Percentiles rank a stretch among this genome's conserved stretches.
phyloP scores from a whole-genome alignment of 805 yeast species.

The Spathaspora boniae region DNA sequence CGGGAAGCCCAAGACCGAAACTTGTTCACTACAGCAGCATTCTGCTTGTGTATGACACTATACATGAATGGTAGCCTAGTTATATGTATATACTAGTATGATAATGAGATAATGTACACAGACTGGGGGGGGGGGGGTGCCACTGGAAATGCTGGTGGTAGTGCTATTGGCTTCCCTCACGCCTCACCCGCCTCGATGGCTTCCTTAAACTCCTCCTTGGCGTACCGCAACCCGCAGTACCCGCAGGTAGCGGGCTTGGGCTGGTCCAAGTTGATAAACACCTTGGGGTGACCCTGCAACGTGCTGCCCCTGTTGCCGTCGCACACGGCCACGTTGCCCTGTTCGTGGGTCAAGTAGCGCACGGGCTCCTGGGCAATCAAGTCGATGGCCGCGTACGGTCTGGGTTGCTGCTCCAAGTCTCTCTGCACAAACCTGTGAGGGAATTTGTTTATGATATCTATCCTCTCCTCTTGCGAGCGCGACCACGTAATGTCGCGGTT shows the following conservation, averaged over 20 bases:
- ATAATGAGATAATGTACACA: no score
- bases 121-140: background rate
- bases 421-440: constrained; percentile 66
- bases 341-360: constrained; percentile 48
- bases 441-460: constrained; percentile 49
- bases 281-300: constrained; percentile 81
- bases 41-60: no score
- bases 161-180: background rate
- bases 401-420: constrained; percentile 67
- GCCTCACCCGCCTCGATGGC: constrained; percentile 27
- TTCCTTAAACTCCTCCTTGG: constrained; percentile 47
- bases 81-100: no score
- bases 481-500: constrained; percentile 74
- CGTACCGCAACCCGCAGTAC: constrained; percentile 73
- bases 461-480: constrained; percentile 57
- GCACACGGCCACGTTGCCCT: constrained; percentile 68
- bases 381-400: constrained; percentile 81
- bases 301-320: constrained; percentile 70
- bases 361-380: constrained; percentile 74
- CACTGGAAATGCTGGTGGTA: background rate
- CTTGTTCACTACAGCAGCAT: no score
- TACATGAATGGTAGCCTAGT: no score
- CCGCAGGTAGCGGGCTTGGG: constrained; percentile 73
- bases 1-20: no score
- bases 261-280: constrained; percentile 75